A percentile compares a stretch with the other conserved stretches of the same genome.
Conservation (phyloP, 73 alveolate species). For the Paramecium sexaurelia region DNA sequence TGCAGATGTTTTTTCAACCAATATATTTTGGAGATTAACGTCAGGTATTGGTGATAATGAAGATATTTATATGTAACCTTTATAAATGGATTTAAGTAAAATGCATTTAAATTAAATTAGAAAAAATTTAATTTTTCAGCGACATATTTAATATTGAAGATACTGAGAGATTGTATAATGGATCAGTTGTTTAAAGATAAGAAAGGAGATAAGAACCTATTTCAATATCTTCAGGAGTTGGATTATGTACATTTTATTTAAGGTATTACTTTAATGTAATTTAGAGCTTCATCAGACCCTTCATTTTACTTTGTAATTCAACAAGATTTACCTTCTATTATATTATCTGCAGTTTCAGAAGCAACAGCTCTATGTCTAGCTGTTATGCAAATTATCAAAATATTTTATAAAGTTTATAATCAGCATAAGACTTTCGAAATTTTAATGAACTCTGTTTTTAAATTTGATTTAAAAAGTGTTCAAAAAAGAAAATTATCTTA, state of each 20-base stretch:
- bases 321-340: neutral
- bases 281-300: neutral
- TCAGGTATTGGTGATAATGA: neutral
- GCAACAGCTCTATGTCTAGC: constrained; percentile 12
- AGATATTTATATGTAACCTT: constrained; percentile 3
- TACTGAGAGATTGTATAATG: neutral
- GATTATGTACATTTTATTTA: constrained; percentile 11
- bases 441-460: constrained; percentile 12
- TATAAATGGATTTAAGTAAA: neutral
- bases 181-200: neutral
- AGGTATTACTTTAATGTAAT: neutral
- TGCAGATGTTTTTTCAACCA: neutral
- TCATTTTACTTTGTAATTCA: neutral
- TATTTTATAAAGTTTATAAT: neutral
- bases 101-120: neutral
- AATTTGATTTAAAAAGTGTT: constrained; percentile 20
- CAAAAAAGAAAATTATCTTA: neutral
- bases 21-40: constrained; percentile 18
- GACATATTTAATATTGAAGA: neutral
- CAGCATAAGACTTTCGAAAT: constrained; percentile 26
- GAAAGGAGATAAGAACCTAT: constrained; percentile 10
- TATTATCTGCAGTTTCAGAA: neutral
- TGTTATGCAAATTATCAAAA: neutral
- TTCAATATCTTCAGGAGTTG: neutral
- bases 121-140: neutral